These are phyloP conservation scores for Daldinia caldariorum DNA, from an alignment of 495 filamentous ascomycete species.

Conservation along the genomic window DNA sequence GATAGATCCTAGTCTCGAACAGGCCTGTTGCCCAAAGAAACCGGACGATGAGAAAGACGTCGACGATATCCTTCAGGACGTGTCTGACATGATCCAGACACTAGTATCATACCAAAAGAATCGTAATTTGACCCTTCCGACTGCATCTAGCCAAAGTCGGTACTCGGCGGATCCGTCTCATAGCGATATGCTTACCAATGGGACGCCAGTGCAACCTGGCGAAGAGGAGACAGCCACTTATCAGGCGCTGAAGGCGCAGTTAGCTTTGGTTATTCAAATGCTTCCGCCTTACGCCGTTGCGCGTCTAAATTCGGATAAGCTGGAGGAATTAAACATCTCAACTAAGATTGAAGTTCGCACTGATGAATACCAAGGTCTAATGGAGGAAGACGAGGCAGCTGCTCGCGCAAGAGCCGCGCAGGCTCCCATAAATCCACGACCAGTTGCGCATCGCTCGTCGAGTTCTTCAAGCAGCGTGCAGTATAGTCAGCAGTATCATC, in stretches of 20 bases:
- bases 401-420: constrained; percentile 52
- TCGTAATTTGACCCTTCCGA: constrained; percentile 71
- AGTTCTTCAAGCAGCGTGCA: constrained; percentile 51
- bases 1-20: constrained; percentile 62
- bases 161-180: constrained; percentile 60
- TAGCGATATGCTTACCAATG: constrained; percentile 62
- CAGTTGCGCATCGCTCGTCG: constrained; percentile 50
- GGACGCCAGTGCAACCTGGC: constrained; percentile 58
- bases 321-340: constrained; percentile 83
- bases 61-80: constrained; percentile 78
- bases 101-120: constrained; percentile 87
- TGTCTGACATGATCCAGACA: constrained; percentile 85
- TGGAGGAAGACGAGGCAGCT: constrained; percentile 83
- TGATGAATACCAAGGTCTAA: constrained; percentile 77
- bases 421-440: constrained; percentile 50
- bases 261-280: constrained; percentile 74
- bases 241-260: constrained; percentile 75
- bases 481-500: constrained; percentile 52
- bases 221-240: constrained; percentile 78
- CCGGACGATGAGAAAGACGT: constrained; percentile 67
- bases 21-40: constrained; percentile 59
- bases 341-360: constrained; percentile 78
- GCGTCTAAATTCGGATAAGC: constrained; percentile 83
- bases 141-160: constrained; percentile 56
- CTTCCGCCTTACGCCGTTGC: constrained; percentile 88